These are phyloP conservation scores for Leucosporidium yakuticum DNA, from an alignment of 768 basidiomycete species.

Conservation along the genomic window DNA sequence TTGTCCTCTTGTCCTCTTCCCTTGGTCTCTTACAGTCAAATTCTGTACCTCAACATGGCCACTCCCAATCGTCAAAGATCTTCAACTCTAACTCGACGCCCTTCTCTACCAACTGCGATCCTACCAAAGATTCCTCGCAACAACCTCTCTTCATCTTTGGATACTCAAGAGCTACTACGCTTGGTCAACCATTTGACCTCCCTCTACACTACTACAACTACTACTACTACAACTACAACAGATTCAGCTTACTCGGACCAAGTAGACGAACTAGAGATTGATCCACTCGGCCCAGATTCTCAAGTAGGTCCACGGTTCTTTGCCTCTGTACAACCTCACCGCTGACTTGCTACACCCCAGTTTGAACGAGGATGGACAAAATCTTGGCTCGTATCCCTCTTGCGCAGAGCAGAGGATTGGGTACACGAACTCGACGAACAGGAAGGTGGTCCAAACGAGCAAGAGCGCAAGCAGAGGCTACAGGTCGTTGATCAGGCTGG, in stretches of 20 bases:
- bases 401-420: background rate
- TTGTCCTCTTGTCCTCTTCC: too few relatives aligned
- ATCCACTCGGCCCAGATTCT: background rate
- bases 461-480: constrained; percentile 3
- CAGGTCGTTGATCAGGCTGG: constrained; percentile 25
- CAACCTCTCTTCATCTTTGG: background rate
- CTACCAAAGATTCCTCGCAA: constrained; percentile 17
- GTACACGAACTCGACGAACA: constrained; percentile 6
- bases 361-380: too few relatives aligned
- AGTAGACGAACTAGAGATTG: background rate
- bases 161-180: constrained; percentile 8
- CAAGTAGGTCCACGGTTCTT: too few relatives aligned
- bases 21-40: too few relatives aligned
- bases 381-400: background rate
- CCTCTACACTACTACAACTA: constrained; percentile 8
- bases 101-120: constrained; percentile 14
- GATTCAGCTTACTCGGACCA: background rate
- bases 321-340: too few relatives aligned
- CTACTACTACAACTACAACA: background rate
- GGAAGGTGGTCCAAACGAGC: background rate
- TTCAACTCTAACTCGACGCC: constrained; percentile 5
- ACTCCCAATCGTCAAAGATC: too few relatives aligned
- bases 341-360: too few relatives aligned
- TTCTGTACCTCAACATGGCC: too few relatives aligned
- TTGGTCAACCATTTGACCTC: constrained; percentile 23